Conservation (phyloP, 2,329 filamentous ascomycete genomes). For the Elsinoe australis region DNA sequence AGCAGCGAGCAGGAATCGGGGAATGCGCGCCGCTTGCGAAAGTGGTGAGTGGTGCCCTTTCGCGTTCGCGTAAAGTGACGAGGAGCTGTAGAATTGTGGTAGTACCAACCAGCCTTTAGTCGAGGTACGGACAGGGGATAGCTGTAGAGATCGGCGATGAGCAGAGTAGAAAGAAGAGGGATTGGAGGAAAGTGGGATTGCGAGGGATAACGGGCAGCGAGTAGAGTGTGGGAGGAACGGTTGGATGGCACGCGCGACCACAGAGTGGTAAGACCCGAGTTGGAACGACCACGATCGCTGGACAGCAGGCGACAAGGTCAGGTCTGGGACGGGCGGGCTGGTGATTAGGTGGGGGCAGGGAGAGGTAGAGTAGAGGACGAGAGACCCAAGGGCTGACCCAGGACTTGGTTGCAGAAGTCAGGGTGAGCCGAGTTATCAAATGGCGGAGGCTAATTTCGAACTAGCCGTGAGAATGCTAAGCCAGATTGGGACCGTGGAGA, state of each 20-base stretch:
- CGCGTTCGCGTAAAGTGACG: conserved; percentile 13
- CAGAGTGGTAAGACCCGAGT: conserved; percentile 8
- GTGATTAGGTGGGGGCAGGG: neutral
- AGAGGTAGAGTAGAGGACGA: neutral
- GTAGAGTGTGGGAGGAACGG: conserved; percentile 8
- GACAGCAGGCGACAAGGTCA: conserved; percentile 5
- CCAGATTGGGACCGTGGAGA: conserved; percentile 8
- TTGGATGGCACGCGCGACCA: conserved; percentile 14
- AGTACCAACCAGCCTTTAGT: conserved; percentile 6
- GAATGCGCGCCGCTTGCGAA: conserved; percentile 9
- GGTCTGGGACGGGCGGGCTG: conserved; percentile 1
- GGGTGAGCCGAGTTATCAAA: conserved; percentile 15
- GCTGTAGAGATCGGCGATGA: conserved; percentile 10
- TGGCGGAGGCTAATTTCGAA: conserved; percentile 15
- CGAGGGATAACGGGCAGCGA: conserved; percentile 2
- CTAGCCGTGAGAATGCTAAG: conserved; percentile 7
- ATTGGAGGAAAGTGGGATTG: neutral
- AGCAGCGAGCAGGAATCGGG: conserved; percentile 1
- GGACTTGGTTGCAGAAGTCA: conserved; percentile 7
- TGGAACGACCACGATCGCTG: conserved; percentile 12
- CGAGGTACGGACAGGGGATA: conserved; percentile 1
- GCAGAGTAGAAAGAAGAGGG: neutral
- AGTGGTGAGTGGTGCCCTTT: conserved; percentile 3
- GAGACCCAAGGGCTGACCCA: conserved; percentile 16
- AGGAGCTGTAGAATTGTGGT: conserved; percentile 4